Evolutionary conservation across 176 grass and related monocot genomes (phyloP).

Genomic region (Calamus simplicifolius): DNA sequence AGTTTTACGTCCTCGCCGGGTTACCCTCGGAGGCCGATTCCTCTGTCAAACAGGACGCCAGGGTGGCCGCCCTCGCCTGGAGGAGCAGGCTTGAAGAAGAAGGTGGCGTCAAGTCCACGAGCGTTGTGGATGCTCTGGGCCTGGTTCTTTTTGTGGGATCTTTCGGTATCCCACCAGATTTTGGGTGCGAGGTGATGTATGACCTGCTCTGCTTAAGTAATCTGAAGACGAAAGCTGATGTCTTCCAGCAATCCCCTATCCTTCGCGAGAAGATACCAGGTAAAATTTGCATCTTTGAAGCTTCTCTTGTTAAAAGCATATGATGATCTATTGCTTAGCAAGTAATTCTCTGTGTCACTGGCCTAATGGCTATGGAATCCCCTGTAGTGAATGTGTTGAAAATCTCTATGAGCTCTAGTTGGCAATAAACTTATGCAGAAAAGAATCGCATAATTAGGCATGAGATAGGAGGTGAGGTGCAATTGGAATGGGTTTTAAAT

Average conservation of each 20-base stretch:
- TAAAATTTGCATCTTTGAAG: conserved; percentile 4
- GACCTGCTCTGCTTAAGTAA: conserved; percentile 20
- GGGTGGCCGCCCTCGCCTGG: conserved; percentile 33
- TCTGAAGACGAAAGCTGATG: conserved; percentile 19
- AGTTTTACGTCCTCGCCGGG: conserved; percentile 45
- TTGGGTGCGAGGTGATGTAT: conserved; percentile 30
- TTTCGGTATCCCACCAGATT: conserved; percentile 38
- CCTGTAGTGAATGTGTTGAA: too few species aligned
- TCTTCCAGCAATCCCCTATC: conserved; percentile 38
- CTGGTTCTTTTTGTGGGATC: conserved; percentile 36
- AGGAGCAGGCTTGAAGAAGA: conserved; percentile 32
- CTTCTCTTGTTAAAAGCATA: too few species aligned
- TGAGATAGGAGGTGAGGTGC: too few species aligned
- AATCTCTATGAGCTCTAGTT: too few species aligned
- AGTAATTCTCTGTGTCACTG: too few species aligned
- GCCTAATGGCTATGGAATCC: too few species aligned
- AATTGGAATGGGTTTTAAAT: too few species aligned
- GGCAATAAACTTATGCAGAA: too few species aligned
- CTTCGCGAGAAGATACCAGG: conserved; percentile 35
- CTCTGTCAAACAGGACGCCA: conserved; percentile 8
- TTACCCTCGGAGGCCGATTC: conserved; percentile 29
- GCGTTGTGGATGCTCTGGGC: conserved; percentile 35
- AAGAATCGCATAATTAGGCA: too few species aligned
- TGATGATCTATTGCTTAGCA: too few species aligned
- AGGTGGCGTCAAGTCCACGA: conserved; percentile 14